Base-by-base conservation (phyloP, 441 rosid genomes). In the Adansonia madagascariensis region DNA sequence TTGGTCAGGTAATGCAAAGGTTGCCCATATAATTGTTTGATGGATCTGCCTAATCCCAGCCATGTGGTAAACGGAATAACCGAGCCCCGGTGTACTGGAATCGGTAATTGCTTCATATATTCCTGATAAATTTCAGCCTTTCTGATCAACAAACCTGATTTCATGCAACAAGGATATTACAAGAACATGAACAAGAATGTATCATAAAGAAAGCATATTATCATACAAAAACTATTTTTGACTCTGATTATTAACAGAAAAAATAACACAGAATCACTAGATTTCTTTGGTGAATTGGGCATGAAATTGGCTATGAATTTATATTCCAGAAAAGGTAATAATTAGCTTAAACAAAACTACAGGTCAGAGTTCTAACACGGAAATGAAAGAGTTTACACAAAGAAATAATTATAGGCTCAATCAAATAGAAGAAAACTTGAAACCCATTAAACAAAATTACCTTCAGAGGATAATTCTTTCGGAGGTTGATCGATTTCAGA, bases 1-100 rank as follows among this genome's bases (percentile, higher is more conserved):
- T 94, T 94, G 18, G 98, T 92, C 49, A 89, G 90, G 87, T 90
- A 96, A 89, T 94, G 99, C 82, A 96, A 80, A 31, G 98, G 98
- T 53, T 96, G 99, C 71, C 84, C 84, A 52, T 94, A 94, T 24
- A 94, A 78, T 71, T 84, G 81, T 82, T 96, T 94, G 63, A 96
- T 75, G 11, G 98, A 94, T 9, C 72, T 85, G 76, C 96, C 91
- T 77, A 96, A 80, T 56, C 91, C 98, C 81, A 83, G 74, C 99
- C 98, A 94, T 0, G 93, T 80, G 24, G 84, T 79, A 75, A 85
- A 96, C 6, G 98, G 84, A 74, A 96, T 88, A 52, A 91, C 52
- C 6, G 98, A 92, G 56, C 94, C 94, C 6, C 92, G 95, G 7
- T 66, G 68, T 2, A 80, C 70, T 8, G 97, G 97, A 20, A 92